A percentile compares a stretch with the other conserved stretches of the same genome.
Evolutionary conservation across 345 rosid genomes (phyloP).

Genomic region (Abelmoschus esculentus): DNA sequence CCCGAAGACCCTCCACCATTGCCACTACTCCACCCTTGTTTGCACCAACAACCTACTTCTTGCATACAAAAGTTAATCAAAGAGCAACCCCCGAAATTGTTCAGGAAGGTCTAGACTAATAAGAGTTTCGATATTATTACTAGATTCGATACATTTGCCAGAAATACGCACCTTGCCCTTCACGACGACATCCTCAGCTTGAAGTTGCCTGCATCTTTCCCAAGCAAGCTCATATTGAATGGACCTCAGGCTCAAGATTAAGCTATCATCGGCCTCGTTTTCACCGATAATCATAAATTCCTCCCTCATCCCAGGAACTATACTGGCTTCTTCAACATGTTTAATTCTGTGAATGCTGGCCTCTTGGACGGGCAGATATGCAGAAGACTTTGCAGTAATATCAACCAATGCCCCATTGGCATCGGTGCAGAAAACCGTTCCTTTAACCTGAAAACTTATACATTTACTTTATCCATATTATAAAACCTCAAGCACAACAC

Average conservation of each 20-base stretch:
- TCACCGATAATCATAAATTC: conserved; percentile 86
- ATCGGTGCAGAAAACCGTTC: conserved; percentile 68
- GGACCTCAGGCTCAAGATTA: conserved; percentile 63
- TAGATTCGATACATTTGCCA: neutral
- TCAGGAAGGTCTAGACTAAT: neutral
- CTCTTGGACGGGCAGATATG: conserved; percentile 68
- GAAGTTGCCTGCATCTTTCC: conserved; percentile 97
- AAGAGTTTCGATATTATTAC: neutral
- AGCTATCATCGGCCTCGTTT: conserved; percentile 75
- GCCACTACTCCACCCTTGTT: conserved; percentile 95
- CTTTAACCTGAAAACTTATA: conserved; percentile 50
- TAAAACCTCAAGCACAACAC: neutral
- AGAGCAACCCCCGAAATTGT: neutral
- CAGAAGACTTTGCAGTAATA: conserved; percentile 80
- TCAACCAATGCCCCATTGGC: conserved; percentile 77
- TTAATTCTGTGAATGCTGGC: conserved; percentile 71
- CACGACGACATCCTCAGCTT: conserved; percentile 80
- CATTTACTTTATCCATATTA: neutral
- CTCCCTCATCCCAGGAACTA: conserved; percentile 69
- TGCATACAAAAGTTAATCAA: conserved; percentile 11
- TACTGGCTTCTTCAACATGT: conserved; percentile 80
- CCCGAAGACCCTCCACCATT: conserved; percentile 73
- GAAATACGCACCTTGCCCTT: conserved; percentile 68
- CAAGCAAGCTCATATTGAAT: conserved; percentile 82
- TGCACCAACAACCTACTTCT: conserved; percentile 62